phyloP scores from a whole-genome alignment of 345 rosid species.

The Noccaea caerulescens region DNA sequence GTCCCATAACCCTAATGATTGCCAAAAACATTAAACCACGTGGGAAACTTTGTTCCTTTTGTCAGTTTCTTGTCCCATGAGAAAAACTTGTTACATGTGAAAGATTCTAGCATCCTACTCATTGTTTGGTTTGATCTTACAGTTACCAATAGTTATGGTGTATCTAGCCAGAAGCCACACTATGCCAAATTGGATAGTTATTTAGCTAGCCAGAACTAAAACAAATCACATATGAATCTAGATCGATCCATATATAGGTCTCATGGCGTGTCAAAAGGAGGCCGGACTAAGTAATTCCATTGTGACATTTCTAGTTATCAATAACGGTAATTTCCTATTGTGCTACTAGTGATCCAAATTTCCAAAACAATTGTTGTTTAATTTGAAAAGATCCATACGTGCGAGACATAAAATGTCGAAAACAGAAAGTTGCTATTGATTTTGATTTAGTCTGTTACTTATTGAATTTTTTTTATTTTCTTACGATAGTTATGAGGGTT shows the following conservation, averaged over 20 bases:
- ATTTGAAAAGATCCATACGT: background rate
- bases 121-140: conserved; percentile 26
- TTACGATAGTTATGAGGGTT: background rate
- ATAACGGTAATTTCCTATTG: background rate
- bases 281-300: conserved; percentile 5
- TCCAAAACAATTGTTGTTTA: background rate
- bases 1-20: conserved; percentile 48
- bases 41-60: conserved; percentile 46
- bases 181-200: conserved; percentile 16
- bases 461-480: background rate
- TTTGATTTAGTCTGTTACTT: background rate
- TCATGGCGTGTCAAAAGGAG: conserved; percentile 2
- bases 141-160: conserved; percentile 24
- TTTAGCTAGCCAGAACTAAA: conserved; percentile 15
- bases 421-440: background rate
- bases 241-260: background rate
- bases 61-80: conserved; percentile 39
- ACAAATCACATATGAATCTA: conserved; percentile 3
- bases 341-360: background rate
- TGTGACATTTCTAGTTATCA: conserved; percentile 30
- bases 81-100: conserved; percentile 39
- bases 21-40: conserved; percentile 49
- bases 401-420: background rate
- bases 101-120: conserved; percentile 22
- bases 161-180: conserved; percentile 4